Base-by-base conservation (phyloP, 352 stramenopile genomes). In the Phytophthora kernoviae region DNA sequence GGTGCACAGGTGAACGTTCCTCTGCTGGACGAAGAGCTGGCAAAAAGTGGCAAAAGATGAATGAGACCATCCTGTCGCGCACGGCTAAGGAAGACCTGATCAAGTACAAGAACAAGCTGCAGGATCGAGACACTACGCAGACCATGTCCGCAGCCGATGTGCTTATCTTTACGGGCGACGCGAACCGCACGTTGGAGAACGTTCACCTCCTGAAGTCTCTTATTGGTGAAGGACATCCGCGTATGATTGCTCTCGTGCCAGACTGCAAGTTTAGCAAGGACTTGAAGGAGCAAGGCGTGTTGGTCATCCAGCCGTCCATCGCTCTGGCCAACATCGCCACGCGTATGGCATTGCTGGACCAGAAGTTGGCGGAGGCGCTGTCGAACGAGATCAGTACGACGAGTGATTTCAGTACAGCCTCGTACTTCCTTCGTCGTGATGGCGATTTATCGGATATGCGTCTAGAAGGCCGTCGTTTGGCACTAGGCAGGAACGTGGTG, bases 231-330 rank as follows among this genome's bases (percentile, higher is more conserved):
- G 56, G 67, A 7, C 75, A 70, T 9, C 77, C 80, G 2, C 80
- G 80, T 10, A 73, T 90, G 63, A 87, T 90, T 32, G 77, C 76
- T 0, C 21, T 88, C 17, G 73, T 87, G 14, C 73, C 69, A 0
- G 68, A 88, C 53, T 75, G 65, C 42, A 69, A 50, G 1, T 74
- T 74, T 39, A 77, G 66, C 36, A 71, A 85, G 57, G 54, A 77
- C 40, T 70, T 90, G 61, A 77, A 76, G n/a, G 67, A 65, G 6
- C 60, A 82, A 15, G 77, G 76, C 17, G 77, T 89, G 48, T 48
- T 90, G 21, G 78, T 78, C 30, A 81, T 90, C 22, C 77, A 88
- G 56, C 77, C 80, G 41, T 87, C 77, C 0, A 87, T 90, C 33
- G 78, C 80, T 20, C 44, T 90, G 33, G 77, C 80, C 20, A 87